Percentiles rank a stretch among this genome's conserved stretches.
Conservation (phyloP, 2,329 filamentous ascomycete genomes). For the Didymella keratinophila region DNA sequence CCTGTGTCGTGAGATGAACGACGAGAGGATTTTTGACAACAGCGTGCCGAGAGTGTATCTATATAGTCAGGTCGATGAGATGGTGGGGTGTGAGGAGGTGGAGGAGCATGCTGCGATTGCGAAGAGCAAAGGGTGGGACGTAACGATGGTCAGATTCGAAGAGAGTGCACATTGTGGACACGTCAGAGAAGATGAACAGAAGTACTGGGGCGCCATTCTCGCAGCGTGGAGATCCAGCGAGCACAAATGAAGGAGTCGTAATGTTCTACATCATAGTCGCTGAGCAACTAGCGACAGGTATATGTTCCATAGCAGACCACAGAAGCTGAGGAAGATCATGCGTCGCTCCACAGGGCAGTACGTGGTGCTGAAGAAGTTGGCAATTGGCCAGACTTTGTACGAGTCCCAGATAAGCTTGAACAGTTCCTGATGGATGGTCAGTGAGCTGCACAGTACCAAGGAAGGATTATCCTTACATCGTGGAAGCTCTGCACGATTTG, state of each 20-base stretch:
- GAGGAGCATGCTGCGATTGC: constrained; percentile 62
- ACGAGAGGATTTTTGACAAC: constrained; percentile 36
- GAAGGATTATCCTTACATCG: constrained; percentile 51
- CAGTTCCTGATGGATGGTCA: constrained; percentile 35
- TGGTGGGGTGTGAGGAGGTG: constrained; percentile 65
- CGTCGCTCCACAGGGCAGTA: constrained; percentile 73
- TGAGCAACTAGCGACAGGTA: constrained; percentile 72
- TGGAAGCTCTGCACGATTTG: constrained; percentile 45
- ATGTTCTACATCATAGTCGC: constrained; percentile 32
- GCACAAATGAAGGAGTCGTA: background rate
- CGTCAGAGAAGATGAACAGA: constrained; percentile 62
- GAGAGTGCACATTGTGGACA: constrained; percentile 69
- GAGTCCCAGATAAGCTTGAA: constrained; percentile 62
- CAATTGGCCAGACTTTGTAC: constrained; percentile 75
- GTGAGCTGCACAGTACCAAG: constrained; percentile 49
- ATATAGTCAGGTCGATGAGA: constrained; percentile 65
- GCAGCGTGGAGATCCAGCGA: constrained; percentile 40
- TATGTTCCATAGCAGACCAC: constrained; percentile 76
- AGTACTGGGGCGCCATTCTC: constrained; percentile 63
- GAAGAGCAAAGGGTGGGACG: constrained; percentile 58
- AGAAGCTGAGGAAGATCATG: constrained; percentile 74
- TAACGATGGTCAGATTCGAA: constrained; percentile 62
- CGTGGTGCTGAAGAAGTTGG: constrained; percentile 75
- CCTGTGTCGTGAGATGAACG: constrained; percentile 42
- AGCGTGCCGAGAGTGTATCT: constrained; percentile 62